These are phyloP conservation scores for Fusarium verrucosum DNA, from an alignment of 2,329 filamentous ascomycete species.

Conservation along the genomic window DNA sequence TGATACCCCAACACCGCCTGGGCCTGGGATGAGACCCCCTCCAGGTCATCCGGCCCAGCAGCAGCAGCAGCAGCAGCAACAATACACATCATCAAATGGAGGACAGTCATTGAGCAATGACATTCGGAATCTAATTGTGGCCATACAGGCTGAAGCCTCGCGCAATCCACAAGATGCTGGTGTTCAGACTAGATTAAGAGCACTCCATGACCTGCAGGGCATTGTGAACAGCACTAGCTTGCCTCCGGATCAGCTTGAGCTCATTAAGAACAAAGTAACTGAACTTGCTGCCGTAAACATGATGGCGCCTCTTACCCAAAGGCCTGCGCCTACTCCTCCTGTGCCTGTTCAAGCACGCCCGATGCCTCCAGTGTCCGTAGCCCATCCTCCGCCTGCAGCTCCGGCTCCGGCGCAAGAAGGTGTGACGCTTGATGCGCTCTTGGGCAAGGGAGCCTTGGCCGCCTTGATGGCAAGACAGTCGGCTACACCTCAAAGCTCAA, in stretches of 20 bases:
- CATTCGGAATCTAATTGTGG: conserved; percentile 79
- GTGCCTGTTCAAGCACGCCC: conserved; percentile 46
- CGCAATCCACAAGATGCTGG: conserved; percentile 78
- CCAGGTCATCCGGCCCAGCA: conserved; percentile 42
- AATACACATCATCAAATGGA: conserved; percentile 48
- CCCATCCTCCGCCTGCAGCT: conserved; percentile 45
- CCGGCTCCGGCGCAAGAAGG: conserved; percentile 47
- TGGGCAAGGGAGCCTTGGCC: conserved; percentile 68
- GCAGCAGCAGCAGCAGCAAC: too few species aligned
- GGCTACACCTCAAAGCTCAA: conserved; percentile 58
- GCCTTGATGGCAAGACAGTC: conserved; percentile 65
- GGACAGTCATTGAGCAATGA: conserved; percentile 75
- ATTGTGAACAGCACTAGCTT: conserved; percentile 80
- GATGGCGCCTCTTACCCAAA: conserved; percentile 58
- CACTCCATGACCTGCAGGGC: conserved; percentile 81
- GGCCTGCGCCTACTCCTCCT: conserved; percentile 52
- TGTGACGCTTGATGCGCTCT: conserved; percentile 66
- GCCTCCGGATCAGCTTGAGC: conserved; percentile 81
- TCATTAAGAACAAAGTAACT: conserved; percentile 86
- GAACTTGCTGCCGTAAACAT: conserved; percentile 73
- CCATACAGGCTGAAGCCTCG: conserved; percentile 77
- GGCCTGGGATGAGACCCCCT: conserved; percentile 58
- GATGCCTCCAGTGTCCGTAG: conserved; percentile 50
- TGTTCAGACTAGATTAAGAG: conserved; percentile 82
- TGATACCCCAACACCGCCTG: conserved; percentile 79